A percentile compares a stretch with the other conserved stretches of the same genome.
Conservation (phyloP, 1,284 basidiomycete species). For the Irpex sp. region DNA sequence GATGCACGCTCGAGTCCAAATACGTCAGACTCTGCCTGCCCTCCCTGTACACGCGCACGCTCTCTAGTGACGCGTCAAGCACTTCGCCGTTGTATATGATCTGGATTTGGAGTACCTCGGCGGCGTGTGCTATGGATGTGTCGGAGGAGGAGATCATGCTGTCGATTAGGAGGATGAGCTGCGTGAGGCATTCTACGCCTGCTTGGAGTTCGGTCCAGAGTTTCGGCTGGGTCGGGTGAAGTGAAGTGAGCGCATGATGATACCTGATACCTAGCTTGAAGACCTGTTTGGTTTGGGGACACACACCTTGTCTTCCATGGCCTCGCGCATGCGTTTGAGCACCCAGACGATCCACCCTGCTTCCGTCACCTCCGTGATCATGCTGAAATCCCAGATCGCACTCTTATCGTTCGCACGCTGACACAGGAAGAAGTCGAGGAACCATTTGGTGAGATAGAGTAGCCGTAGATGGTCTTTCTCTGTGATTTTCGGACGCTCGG, state of each 20-base stretch:
- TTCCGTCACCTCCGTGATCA: constrained; percentile 83
- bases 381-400: constrained; percentile 62
- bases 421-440: constrained; percentile 83
- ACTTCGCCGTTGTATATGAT: constrained; percentile 92
- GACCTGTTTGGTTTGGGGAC: neutral
- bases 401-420: constrained; percentile 43
- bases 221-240: constrained; percentile 63
- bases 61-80: constrained; percentile 80
- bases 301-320: constrained; percentile 84
- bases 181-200: constrained; percentile 90
- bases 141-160: constrained; percentile 44
- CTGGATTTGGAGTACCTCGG: constrained; percentile 80
- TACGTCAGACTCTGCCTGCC: constrained; percentile 70
- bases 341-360: constrained; percentile 87
- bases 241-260: neutral
- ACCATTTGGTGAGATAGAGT: constrained; percentile 82
- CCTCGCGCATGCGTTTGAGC: constrained; percentile 80
- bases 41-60: constrained; percentile 73
- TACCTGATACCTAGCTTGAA: neutral
- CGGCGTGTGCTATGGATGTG: constrained; percentile 67
- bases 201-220: constrained; percentile 92
- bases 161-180: constrained; percentile 84
- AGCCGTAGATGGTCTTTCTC: constrained; percentile 88
- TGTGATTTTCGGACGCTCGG: constrained; percentile 84
- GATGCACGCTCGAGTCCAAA: constrained; percentile 79